A percentile compares a stretch with the other conserved stretches of the same genome.
phyloP scores from a whole-genome alignment of 2,329 filamentous ascomycete species.

The Monosporascus sp. region DNA sequence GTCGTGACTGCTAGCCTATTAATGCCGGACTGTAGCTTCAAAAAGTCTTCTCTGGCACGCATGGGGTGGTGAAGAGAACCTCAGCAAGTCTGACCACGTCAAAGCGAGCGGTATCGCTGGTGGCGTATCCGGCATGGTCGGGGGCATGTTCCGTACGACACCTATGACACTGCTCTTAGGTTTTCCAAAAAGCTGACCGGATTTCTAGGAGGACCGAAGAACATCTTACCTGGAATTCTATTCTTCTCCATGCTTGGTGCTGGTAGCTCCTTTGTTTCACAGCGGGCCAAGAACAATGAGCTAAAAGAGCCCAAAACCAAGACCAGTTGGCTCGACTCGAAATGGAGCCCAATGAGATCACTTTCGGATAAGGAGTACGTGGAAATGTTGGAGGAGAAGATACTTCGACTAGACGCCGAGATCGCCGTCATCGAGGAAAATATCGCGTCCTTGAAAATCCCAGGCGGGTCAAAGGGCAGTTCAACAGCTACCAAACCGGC shows the following conservation, averaged over 20 bases:
- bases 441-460: constrained; percentile 49
- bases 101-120: constrained; percentile 68
- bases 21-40: constrained; percentile 35
- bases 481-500: no score
- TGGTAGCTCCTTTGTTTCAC: constrained; percentile 25
- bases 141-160: constrained; percentile 47
- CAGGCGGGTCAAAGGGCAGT: no score
- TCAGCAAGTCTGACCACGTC: constrained; percentile 54
- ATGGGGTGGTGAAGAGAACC: constrained; percentile 45
- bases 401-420: constrained; percentile 67
- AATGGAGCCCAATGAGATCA: constrained; percentile 66
- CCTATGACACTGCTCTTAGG: neutral
- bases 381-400: constrained; percentile 62
- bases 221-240: constrained; percentile 46
- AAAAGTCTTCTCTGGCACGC: constrained; percentile 41
- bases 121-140: constrained; percentile 60
- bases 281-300: constrained; percentile 10
- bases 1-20: neutral
- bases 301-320: constrained; percentile 9
- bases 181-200: constrained; percentile 7
- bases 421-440: constrained; percentile 75
- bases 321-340: constrained; percentile 47
- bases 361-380: constrained; percentile 70
- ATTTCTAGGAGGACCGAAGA: constrained; percentile 43
- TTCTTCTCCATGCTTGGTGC: constrained; percentile 41